phyloP scores from a whole-genome alignment of 192 early-diverging fungal genomes.

The Entomortierella lignicola region DNA sequence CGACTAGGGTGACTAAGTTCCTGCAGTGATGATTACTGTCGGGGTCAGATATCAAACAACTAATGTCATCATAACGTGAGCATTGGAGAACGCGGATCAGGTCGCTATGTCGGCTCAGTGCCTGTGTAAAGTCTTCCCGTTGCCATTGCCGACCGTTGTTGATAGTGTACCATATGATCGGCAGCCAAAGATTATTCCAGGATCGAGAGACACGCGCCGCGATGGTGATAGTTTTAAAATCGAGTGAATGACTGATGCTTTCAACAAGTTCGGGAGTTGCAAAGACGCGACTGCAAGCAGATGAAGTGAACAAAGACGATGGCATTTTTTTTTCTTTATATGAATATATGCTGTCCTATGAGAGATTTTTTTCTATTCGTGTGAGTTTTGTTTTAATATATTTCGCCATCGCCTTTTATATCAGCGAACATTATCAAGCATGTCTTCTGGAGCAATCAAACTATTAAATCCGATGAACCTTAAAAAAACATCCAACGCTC shows the following conservation, averaged over 20 bases:
- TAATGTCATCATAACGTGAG: conserved; percentile 24
- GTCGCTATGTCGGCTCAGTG: conserved; percentile 12
- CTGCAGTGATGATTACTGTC: neutral
- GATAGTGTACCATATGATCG: conserved; percentile 19
- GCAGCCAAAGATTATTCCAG: conserved; percentile 16
- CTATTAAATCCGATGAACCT: no score
- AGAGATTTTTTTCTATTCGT: no score
- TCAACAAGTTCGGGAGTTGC: conserved; percentile 14
- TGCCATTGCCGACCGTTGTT: conserved; percentile 19
- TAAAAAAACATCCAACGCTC: no score
- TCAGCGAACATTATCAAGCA: neutral
- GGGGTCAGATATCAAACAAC: conserved; percentile 1
- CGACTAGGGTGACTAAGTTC: conserved; percentile 7
- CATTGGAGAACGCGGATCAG: conserved; percentile 18
- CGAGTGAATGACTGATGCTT: conserved; percentile 5
- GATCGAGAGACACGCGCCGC: conserved; percentile 5
- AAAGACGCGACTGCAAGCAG: neutral
- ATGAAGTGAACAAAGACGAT: no score
- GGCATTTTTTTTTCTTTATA: neutral
- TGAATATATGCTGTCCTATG: no score
- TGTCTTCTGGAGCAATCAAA: no score
- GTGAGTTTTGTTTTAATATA: no score
- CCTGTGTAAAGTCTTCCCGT: neutral
- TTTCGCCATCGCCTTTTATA: neutral
- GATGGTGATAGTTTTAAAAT: conserved; percentile 5